These are phyloP conservation scores for Liriodendron chinense DNA, from an alignment of 164 flowering plant species.

Conservation along the genomic window DNA sequence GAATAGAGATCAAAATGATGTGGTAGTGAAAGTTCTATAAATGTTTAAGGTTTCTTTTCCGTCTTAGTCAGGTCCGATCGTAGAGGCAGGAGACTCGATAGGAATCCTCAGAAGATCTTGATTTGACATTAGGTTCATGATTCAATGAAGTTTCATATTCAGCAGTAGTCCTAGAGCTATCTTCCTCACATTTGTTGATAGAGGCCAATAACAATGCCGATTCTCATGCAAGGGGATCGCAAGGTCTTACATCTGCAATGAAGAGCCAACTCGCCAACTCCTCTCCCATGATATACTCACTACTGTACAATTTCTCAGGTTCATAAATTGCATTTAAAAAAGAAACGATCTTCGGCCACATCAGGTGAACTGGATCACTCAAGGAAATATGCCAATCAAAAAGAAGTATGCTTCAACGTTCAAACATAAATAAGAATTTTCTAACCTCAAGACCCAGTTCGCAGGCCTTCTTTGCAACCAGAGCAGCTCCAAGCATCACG, in stretches of 20 bases:
- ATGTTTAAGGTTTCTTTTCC: not conserved
- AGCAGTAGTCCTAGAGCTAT: not conserved
- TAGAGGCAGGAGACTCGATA: not conserved
- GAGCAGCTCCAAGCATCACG: slow-evolving; percentile 95
- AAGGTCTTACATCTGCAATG: not conserved
- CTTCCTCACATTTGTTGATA: not conserved
- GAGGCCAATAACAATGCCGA: not conserved
- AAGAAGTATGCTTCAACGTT: not conserved
- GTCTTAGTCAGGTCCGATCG: not conserved
- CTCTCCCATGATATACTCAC: not conserved
- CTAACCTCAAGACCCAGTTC: slow-evolving; percentile 80
- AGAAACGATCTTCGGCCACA: not conserved
- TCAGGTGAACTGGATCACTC: not conserved
- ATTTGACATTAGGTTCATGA: not conserved
- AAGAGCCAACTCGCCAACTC: not conserved
- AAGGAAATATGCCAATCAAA: not conserved
- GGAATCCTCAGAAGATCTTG: not conserved
- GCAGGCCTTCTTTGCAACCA: slow-evolving; percentile 89
- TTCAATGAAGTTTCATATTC: not conserved
- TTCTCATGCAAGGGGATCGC: not conserved
- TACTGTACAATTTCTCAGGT: not conserved
- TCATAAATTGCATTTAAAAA: not conserved
- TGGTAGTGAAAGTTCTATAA: not conserved
- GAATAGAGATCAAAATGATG: too few species aligned
- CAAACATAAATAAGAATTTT: not conserved